phyloP scores from a whole-genome alignment of 1,284 basidiomycete genomes.

The Cutaneotrichosporon sp. region DNA sequence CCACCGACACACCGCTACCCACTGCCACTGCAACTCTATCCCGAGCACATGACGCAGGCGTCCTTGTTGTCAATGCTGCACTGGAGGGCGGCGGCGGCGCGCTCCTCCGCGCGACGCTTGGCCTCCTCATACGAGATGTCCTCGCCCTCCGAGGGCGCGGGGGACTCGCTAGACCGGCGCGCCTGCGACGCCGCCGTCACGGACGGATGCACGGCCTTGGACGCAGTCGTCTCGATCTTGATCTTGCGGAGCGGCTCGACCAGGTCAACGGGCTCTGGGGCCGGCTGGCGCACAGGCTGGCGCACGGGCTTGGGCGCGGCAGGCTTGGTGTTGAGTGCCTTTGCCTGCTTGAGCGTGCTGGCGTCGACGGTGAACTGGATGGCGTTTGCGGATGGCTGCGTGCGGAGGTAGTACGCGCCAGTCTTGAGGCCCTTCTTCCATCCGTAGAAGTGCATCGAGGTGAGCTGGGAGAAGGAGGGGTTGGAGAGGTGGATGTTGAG shows the following conservation, averaged over 20 bases:
- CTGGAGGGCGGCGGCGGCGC: slow-evolving; percentile 48
- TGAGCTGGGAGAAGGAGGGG: slow-evolving; percentile 89
- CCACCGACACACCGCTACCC: not conserved
- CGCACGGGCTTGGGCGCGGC: slow-evolving; percentile 44
- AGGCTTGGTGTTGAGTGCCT: slow-evolving; percentile 9
- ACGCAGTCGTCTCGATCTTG: slow-evolving; percentile 39
- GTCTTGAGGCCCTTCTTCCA: slow-evolving; percentile 99
- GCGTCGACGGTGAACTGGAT: slow-evolving; percentile 98
- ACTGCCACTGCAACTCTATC: slow-evolving; percentile 22
- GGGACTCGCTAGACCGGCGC: slow-evolving; percentile 22
- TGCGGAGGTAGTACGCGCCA: slow-evolving; percentile 91
- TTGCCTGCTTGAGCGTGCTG: slow-evolving; percentile 59
- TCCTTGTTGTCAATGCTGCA: slow-evolving; percentile 52
- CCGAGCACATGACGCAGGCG: slow-evolving; percentile 49
- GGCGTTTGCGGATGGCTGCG: slow-evolving; percentile 87
- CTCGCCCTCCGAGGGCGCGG: slow-evolving; percentile 42
- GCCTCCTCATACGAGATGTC: slow-evolving; percentile 51
- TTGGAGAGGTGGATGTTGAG: slow-evolving; percentile 91
- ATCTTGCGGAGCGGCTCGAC: slow-evolving; percentile 40
- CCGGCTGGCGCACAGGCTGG: no score
- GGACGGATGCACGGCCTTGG: slow-evolving; percentile 19
- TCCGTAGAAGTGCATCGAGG: slow-evolving; percentile 99
- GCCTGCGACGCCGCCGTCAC: slow-evolving; percentile 24
- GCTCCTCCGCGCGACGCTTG: slow-evolving; percentile 47
- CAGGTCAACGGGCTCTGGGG: slow-evolving; percentile 18